These are phyloP conservation scores for Globisporangium cystogenes DNA, from an alignment of 352 stramenopile genomes.

Conservation along the genomic window DNA sequence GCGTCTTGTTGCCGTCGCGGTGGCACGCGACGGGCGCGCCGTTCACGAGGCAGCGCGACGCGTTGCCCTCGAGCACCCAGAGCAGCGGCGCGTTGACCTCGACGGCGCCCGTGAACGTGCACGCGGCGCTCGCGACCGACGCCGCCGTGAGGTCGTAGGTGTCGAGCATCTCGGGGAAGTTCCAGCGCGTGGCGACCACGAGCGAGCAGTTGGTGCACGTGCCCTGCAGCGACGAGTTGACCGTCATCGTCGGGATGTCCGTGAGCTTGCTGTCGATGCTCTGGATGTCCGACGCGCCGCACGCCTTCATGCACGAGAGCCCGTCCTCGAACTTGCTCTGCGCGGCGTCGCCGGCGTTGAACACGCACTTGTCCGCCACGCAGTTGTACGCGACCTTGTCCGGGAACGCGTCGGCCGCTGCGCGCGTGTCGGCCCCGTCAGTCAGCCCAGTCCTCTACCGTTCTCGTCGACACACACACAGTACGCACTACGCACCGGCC, in stretches of 20 bases:
- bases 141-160: conserved; percentile 48
- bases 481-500: neutral
- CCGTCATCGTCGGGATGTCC: conserved; percentile 34
- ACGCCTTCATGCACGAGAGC: conserved; percentile 45
- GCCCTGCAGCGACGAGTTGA: conserved; percentile 53
- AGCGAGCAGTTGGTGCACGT: conserved; percentile 70
- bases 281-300: conserved; percentile 32
- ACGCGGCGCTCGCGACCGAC: conserved; percentile 27
- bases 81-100: conserved; percentile 46
- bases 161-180: conserved; percentile 67
- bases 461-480: no score
- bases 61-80: conserved; percentile 39
- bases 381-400: conserved; percentile 40
- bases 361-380: conserved; percentile 40
- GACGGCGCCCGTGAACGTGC: conserved; percentile 44
- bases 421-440: no score
- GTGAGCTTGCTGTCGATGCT: conserved; percentile 42
- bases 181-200: conserved; percentile 45
- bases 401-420: conserved; percentile 27
- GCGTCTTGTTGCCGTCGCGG: conserved; percentile 48
- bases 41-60: conserved; percentile 31
- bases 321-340: conserved; percentile 31
- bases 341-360: conserved; percentile 21
- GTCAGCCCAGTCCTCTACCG: no score
- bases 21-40: conserved; percentile 30